Evolutionary conservation across 805 yeast species (phyloP), one percentile per base, ranked within the genome.

Genomic region (Candida berthetii): DNA sequence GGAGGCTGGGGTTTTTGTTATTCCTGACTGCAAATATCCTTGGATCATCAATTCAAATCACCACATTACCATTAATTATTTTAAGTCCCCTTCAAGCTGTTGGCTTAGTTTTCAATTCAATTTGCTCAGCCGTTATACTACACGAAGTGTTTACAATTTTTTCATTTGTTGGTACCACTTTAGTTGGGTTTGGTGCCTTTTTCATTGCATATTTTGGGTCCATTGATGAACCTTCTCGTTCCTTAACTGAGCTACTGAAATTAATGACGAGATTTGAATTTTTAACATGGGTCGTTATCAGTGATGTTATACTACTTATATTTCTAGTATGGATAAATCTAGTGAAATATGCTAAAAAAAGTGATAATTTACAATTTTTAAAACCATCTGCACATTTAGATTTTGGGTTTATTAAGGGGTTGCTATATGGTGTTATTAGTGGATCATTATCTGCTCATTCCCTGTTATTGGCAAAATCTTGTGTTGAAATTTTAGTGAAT

Each of bases 371-470:
- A 8, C 6, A 35, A 31, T 14, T 15, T 18, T n/a, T 27, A 29
- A 14, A 14, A 14, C n/a, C 16, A 14, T 7, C 16, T 6, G 32
- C 16, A 14, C 16, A 29, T 4, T 47, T 45, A 2, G 35, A 45
- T 22, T 48, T 52, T 37, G 48, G 51, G 25, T 64, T 69, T 40
- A 44, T 66, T 10, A 74, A 72, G 48, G 96, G 96, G 1, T 55
- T 78, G 5, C 57, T 75, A 11, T 83, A 70, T 57, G 96, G 96
- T 1, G 53, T 78, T 16, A 65, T 79, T 4, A 77, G 88, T 37
- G 96, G 96, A 2, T 76, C 81, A 0, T 65, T 88, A 37, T 84
- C 95, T 1, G 96, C 96, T 0, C 95, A 86, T 56, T 85, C 96
- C 2, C 71, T 89, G 38, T 68, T 89, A 43, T 71, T 87, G 61